Evolutionary conservation across 2,329 filamentous ascomycete genomes (phyloP).

Genomic region (Graphilbum ipis-grandicollis): DNA sequence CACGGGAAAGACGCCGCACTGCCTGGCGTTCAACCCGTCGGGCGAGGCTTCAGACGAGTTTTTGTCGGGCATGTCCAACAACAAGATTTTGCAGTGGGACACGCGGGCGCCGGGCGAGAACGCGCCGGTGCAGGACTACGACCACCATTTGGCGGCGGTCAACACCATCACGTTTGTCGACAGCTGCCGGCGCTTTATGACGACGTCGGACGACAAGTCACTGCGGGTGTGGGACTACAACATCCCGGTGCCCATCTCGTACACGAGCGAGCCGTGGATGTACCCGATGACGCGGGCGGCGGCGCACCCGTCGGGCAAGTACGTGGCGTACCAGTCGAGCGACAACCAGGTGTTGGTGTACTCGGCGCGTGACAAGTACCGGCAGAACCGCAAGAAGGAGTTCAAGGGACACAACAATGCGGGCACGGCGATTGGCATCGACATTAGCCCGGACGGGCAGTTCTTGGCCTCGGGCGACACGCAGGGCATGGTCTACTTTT

Average conservation of each 20-base stretch:
- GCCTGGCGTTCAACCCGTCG: conserved; percentile 81
- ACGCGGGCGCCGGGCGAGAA: conserved; percentile 44
- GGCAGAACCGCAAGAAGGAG: conserved; percentile 92
- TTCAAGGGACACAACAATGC: conserved; percentile 94
- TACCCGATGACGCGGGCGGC: conserved; percentile 82
- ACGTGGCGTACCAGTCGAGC: conserved; percentile 79
- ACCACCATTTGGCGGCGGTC: conserved; percentile 92
- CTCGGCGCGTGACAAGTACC: conserved; percentile 84
- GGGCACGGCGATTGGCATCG: conserved; percentile 80
- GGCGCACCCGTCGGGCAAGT: conserved; percentile 77
- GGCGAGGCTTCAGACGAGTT: conserved; percentile 70
- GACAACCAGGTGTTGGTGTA: conserved; percentile 98
- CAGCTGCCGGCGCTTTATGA: conserved; percentile 87
- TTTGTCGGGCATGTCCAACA: conserved; percentile 91
- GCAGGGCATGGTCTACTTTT: conserved; percentile 83
- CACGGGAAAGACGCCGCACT: conserved; percentile 88
- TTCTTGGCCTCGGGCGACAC: conserved; percentile 79
- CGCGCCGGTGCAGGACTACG: conserved; percentile 88
- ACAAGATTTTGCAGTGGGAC: conserved; percentile 97
- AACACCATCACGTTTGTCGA: conserved; percentile 97
- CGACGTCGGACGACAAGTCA: conserved; percentile 92
- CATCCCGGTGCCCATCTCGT: conserved; percentile 96
- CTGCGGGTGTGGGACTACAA: conserved; percentile 96
- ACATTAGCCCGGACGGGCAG: conserved; percentile 78
- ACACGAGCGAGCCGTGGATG: conserved; percentile 96